A percentile compares a stretch with the other conserved stretches of the same genome.
These are phyloP conservation scores for Colletotrichum caudatum DNA, from an alignment of 2,329 filamentous ascomycete genomes.

Conservation along the genomic window DNA sequence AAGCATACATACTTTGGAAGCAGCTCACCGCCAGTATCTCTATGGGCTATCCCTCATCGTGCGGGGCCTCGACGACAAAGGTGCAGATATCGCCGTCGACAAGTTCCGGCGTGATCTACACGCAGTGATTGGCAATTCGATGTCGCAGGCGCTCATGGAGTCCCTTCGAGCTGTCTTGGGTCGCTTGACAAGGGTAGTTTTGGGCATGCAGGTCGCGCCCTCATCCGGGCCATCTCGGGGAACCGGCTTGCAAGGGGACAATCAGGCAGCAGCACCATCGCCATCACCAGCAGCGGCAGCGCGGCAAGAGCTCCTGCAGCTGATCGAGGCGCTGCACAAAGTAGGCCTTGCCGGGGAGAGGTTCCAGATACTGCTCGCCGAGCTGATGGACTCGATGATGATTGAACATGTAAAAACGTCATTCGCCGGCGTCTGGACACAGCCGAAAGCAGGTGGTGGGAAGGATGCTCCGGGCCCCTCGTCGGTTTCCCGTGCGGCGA, in stretches of 20 bases:
- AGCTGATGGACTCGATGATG: conserved; percentile 76
- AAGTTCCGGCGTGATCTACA: conserved; percentile 73
- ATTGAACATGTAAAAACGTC: conserved; percentile 70
- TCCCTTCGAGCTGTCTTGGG: conserved; percentile 68
- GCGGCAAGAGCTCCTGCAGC: conserved; percentile 63
- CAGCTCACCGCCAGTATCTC: conserved; percentile 68
- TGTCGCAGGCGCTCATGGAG: conserved; percentile 64
- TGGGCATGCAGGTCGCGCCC: conserved; percentile 51
- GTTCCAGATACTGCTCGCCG: conserved; percentile 78
- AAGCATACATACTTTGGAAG: conserved; percentile 69
- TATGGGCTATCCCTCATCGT: conserved; percentile 66
- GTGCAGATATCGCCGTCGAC: conserved; percentile 54
- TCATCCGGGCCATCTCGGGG: conserved; percentile 34
- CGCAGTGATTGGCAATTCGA: conserved; percentile 73
- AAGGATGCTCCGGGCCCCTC: conserved; percentile 45
- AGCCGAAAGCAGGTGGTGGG: conserved; percentile 45
- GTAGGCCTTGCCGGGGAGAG: conserved; percentile 77
- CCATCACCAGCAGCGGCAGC: conserved; percentile 49
- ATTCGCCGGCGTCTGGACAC: conserved; percentile 72
- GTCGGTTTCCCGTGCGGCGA: conserved; percentile 43
- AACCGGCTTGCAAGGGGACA: conserved; percentile 44
- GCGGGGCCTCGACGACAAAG: conserved; percentile 57
- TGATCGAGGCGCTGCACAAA: conserved; percentile 70
- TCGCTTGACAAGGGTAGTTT: conserved; percentile 58
- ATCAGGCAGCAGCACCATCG: conserved; percentile 43